phyloP scores from a whole-genome alignment of 2,329 filamentous ascomycete genomes.

The Monilinia vaccinii-corymbosi region DNA sequence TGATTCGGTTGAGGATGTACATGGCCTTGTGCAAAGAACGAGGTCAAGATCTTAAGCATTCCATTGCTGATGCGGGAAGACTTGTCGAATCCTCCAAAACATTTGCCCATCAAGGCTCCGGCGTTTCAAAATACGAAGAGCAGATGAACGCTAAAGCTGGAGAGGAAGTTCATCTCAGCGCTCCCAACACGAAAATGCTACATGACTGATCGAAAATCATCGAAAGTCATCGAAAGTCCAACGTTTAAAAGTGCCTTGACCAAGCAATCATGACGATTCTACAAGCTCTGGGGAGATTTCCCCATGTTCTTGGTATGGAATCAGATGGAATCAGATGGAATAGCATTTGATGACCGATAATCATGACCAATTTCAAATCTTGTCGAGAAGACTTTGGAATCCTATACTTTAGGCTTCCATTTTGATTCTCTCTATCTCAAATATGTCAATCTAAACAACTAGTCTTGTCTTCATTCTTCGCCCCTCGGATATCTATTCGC shows the following conservation, averaged over 20 bases:
- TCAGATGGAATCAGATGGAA: background rate
- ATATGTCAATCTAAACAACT: background rate
- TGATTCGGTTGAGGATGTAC: background rate
- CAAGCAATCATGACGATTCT: background rate
- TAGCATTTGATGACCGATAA: background rate
- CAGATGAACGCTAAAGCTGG: conserved; percentile 38
- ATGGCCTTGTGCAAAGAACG: conserved; percentile 33
- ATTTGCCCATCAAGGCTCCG: conserved; percentile 22
- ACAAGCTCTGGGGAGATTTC: too few relatives aligned
- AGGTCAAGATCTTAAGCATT: conserved; percentile 41
- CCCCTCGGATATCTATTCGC: background rate
- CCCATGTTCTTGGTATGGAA: background rate
- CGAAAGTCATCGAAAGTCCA: conserved; percentile 29
- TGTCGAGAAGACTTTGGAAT: background rate
- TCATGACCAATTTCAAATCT: background rate
- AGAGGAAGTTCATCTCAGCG: conserved; percentile 36
- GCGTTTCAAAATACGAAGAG: conserved; percentile 34
- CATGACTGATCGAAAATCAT: conserved; percentile 33
- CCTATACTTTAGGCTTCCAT: background rate
- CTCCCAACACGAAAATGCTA: conserved; percentile 37
- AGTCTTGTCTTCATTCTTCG: background rate
- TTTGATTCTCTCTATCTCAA: background rate
- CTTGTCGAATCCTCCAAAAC: conserved; percentile 23
- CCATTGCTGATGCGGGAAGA: conserved; percentile 35
- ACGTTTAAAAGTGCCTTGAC: conserved; percentile 16